Evolutionary conservation across 441 rosid genomes (phyloP).

Genomic region (Flueggea neowawraea): DNA sequence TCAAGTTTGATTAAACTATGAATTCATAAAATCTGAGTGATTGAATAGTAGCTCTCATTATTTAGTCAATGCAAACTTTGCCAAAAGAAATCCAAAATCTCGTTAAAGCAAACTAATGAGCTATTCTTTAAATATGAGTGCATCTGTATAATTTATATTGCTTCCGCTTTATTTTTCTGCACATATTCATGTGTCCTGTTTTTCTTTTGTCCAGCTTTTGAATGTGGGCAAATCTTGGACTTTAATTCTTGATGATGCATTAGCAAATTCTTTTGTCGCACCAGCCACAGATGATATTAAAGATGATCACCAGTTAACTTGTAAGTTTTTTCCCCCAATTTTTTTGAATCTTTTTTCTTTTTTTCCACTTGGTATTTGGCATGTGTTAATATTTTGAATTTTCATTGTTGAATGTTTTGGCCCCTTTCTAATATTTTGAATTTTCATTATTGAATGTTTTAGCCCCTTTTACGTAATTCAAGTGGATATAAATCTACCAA

Average conservation of each 20-base stretch:
- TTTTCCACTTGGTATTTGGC: background rate
- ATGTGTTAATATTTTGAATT: background rate
- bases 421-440: too few relatives aligned
- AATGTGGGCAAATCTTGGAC: constrained; percentile 75
- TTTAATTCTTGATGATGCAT: constrained; percentile 78
- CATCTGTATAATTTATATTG: background rate
- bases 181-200: background rate
- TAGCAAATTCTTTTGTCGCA: constrained; percentile 88
- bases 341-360: background rate
- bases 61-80: too few relatives aligned
- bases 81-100: too few relatives aligned
- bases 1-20: too few relatives aligned
- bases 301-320: constrained; percentile 76
- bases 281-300: constrained; percentile 78
- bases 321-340: constrained; percentile 43
- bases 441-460: too few relatives aligned
- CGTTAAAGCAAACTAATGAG: too few relatives aligned
- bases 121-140: background rate
- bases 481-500: too few relatives aligned
- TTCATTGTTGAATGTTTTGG: too few relatives aligned
- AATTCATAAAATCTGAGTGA: too few relatives aligned
- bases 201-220: constrained; percentile 45
- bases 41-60: too few relatives aligned
- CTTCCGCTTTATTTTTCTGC: background rate
- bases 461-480: too few relatives aligned